Base-by-base conservation (phyloP, 257 asterid genomes). In the Misopates orontium region DNA sequence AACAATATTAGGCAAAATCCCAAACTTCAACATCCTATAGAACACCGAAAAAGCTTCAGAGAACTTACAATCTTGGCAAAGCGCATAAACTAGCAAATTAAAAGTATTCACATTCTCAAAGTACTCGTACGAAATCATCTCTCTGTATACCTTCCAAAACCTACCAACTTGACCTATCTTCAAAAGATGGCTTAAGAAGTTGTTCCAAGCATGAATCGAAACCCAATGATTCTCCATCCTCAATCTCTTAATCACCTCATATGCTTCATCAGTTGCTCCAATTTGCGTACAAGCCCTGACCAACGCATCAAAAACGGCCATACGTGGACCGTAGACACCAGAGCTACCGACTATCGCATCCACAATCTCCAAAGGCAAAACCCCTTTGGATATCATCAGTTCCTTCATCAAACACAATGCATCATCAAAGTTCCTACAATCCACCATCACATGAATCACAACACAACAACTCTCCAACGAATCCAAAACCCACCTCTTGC, bases 131-230 rank as follows among this genome's bases (percentile, higher is more conserved):
- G 84, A 85, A 61, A 86, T 69, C 90, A 88, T 86, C 70, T 86
- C 91, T 66, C 77, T 80, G 45, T 84, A 82, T 24, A 64, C 64
- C 48, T n/a, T 54, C 95, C 96, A 86, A 77, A 88, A 91, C 64
- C 73, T 64, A 53, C 72, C 66, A 41, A 77, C 49, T 59, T 80
- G 83, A 19, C 81, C 94, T 20, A 68, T 64, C 82, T 85, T 83
- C 77, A 86, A 57, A 3, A 91, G 78, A 78, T 83, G 89, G 84
- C 75, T 85, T 75, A 91, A 77, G 71, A 78, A 86, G 70, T 91
- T 85, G 81, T 91, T 88, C 96, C 90, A 81, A 0, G 96, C 95
- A 71, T 83, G 87, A 75, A 88, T 64, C 0, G 96, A 88, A 41
- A 88, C 79, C 62, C 56, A 39, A 78, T 31, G n/a, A 39, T 75